phyloP scores from a whole-genome alignment of 2,329 filamentous ascomycete species.

The Alternaria angustiovoidea region DNA sequence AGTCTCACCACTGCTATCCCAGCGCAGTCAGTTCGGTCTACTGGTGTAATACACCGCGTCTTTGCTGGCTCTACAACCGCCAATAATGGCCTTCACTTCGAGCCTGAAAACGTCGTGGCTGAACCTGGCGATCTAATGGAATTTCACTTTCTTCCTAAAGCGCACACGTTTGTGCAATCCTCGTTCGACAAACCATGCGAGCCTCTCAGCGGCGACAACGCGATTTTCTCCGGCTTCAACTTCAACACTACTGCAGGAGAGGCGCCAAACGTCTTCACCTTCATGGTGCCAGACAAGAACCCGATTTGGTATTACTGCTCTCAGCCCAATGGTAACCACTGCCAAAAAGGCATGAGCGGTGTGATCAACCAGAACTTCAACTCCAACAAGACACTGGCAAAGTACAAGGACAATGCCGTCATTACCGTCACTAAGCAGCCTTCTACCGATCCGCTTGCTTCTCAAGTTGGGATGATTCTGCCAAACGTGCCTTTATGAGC shows the following conservation, averaged over 20 bases:
- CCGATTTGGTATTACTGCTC: constrained; percentile 84
- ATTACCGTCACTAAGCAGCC: constrained; percentile 34
- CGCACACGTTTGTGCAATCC: constrained; percentile 81
- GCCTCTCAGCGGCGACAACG: constrained; percentile 62
- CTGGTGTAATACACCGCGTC: constrained; percentile 41
- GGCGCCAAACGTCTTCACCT: constrained; percentile 64
- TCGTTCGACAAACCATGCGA: constrained; percentile 74
- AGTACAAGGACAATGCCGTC: constrained; percentile 39
- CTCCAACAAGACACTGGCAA: constrained; percentile 34
- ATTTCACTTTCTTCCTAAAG: constrained; percentile 62
- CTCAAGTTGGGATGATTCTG: constrained; percentile 33
- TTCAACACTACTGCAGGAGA: constrained; percentile 56
- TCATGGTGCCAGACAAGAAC: constrained; percentile 70
- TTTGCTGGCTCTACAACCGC: constrained; percentile 34
- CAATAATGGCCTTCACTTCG: constrained; percentile 42
- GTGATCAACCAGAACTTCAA: constrained; percentile 67
- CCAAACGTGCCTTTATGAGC: constrained; percentile 37
- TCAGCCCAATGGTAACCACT: constrained; percentile 69
- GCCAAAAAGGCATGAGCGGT: constrained; percentile 75
- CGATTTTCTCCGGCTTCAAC: constrained; percentile 70
- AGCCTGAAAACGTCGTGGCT: constrained; percentile 45
- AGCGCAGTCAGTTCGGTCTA: constrained; percentile 16
- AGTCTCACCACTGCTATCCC: constrained; percentile 25
- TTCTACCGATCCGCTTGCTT: constrained; percentile 21
- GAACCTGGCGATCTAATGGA: constrained; percentile 50